phyloP scores from a whole-genome alignment of 176 grass and related monocot genomes.

The Poa pratensis region DNA sequence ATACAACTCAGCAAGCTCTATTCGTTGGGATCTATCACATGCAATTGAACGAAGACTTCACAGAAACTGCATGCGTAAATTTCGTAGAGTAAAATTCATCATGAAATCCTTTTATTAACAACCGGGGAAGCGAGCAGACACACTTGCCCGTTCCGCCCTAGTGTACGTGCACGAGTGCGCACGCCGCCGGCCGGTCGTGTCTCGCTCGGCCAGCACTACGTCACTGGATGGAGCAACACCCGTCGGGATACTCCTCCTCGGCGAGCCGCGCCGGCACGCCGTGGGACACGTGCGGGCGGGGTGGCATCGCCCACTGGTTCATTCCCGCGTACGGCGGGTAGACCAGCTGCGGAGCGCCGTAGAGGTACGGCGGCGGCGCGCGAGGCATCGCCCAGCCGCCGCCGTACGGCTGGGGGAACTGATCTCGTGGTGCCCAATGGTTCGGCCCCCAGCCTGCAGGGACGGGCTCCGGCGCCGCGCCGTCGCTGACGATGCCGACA shows the following conservation, averaged over 20 bases:
- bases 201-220: not conserved
- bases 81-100: too few relatives aligned
- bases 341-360: not conserved
- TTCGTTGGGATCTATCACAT: too few relatives aligned
- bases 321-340: not conserved
- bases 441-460: not conserved
- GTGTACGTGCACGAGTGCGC: not conserved
- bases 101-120: too few relatives aligned
- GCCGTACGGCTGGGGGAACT: too few relatives aligned
- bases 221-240: conserved; percentile 44
- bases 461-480: not conserved
- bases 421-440: too few relatives aligned
- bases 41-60: too few relatives aligned
- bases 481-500: conserved; percentile 13
- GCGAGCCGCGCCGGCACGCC: not conserved
- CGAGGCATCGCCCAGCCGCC: not conserved
- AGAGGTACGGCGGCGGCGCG: not conserved
- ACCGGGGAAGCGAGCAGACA: too few relatives aligned
- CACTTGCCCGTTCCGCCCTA: not conserved
- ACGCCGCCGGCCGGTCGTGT: not conserved
- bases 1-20: too few relatives aligned
- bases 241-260: not conserved
- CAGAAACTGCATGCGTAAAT: too few relatives aligned
- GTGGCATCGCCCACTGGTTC: not conserved
- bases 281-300: not conserved